Percentiles rank a stretch among this genome's conserved stretches.
These are phyloP conservation scores for Musa beccarii DNA, from an alignment of 176 grass and related monocot species.

Conservation along the genomic window DNA sequence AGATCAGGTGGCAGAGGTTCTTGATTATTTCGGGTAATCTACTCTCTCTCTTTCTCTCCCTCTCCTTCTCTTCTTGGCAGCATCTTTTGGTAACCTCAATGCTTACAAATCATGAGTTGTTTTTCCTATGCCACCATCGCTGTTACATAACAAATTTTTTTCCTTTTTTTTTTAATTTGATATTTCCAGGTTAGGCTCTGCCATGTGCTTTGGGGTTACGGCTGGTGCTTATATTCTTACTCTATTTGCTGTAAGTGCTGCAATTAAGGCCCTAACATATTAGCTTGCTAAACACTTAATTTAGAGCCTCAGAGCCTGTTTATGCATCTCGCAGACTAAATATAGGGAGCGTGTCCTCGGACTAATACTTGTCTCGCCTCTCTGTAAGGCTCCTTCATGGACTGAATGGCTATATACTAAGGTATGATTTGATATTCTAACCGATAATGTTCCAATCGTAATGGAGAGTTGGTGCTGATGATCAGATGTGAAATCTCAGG, in stretches of 20 bases:
- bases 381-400: conserved; percentile 88
- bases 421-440: conserved; percentile 31
- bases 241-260: conserved; percentile 69
- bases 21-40: conserved; percentile 91
- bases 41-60: conserved; percentile 9
- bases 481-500: conserved; percentile 24
- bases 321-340: conserved; percentile 51
- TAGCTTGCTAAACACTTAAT: neutral
- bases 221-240: conserved; percentile 97
- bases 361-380: conserved; percentile 83
- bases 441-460: neutral
- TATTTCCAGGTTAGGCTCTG: conserved; percentile 73
- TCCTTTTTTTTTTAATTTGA: conserved; percentile 25
- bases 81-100: neutral
- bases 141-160: conserved; percentile 12
- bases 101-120: neutral
- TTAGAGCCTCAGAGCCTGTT: neutral
- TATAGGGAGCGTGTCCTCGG: conserved; percentile 87
- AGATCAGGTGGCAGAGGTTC: conserved; percentile 82
- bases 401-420: conserved; percentile 92
- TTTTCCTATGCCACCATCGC: neutral
- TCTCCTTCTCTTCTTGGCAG: neutral
- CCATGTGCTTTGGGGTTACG: conserved; percentile 93
- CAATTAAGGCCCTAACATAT: neutral
- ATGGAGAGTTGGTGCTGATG: neutral